Percentiles rank a stretch among this genome's conserved stretches.
Evolutionary conservation across 2,329 filamentous ascomycete genomes (phyloP).

Genomic region (Arthroderma uncinatum): DNA sequence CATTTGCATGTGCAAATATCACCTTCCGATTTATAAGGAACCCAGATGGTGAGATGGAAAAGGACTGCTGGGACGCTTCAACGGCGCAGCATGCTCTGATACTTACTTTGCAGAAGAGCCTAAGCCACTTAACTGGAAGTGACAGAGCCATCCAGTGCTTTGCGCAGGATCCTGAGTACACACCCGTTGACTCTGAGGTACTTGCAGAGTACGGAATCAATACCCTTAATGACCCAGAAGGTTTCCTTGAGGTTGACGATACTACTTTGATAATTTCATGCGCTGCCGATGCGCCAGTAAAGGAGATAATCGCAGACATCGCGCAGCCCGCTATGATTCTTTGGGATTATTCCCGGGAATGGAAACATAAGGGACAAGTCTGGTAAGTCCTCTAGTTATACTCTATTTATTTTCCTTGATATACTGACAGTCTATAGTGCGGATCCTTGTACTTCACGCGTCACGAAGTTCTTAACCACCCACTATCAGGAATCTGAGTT

Average conservation of each 20-base stretch:
- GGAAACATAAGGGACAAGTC: not conserved
- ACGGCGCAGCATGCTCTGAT: constrained; percentile 24
- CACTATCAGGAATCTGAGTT: constrained; percentile 10
- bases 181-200: constrained; percentile 14
- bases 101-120: constrained; percentile 15
- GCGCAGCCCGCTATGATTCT: constrained; percentile 26
- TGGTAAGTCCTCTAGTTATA: not conserved
- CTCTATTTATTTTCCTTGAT: not conserved
- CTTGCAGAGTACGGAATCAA: constrained; percentile 17
- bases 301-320: constrained; percentile 32
- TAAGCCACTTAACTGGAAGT: constrained; percentile 9
- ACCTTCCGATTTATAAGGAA: not conserved
- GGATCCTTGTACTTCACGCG: constrained; percentile 10
- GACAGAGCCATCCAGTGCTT: constrained; percentile 17
- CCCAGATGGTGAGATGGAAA: not conserved
- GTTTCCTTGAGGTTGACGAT: constrained; percentile 30
- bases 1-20: constrained; percentile 3
- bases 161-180: constrained; percentile 22
- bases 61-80: too few species aligned
- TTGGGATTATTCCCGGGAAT: constrained; percentile 17
- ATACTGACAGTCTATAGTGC: not conserved
- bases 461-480: constrained; percentile 1
- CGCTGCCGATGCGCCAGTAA: constrained; percentile 25
- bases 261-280: constrained; percentile 30
- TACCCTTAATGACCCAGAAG: constrained; percentile 23